A percentile compares a stretch with the other conserved stretches of the same genome.
These are phyloP conservation scores for Coniosporium apollinis DNA, from an alignment of 495 filamentous ascomycete species.

Conservation along the genomic window DNA sequence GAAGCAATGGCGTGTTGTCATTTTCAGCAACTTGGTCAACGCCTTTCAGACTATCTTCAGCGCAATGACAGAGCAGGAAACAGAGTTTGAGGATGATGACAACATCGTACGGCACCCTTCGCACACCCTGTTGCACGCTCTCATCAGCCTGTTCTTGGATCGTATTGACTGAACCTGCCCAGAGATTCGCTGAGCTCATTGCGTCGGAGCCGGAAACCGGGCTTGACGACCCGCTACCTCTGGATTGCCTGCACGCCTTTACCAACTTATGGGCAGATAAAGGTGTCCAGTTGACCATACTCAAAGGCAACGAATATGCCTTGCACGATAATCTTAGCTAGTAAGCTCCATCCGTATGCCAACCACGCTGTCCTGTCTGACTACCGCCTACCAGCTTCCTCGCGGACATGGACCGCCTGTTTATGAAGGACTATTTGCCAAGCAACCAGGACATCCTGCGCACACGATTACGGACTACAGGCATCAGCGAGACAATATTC, in stretches of 20 bases:
- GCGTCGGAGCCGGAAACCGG: constrained; percentile 42
- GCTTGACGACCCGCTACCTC: constrained; percentile 78
- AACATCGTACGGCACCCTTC: constrained; percentile 12
- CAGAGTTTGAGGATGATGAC: constrained; percentile 21
- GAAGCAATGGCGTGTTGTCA: constrained; percentile 79
- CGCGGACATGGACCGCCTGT: constrained; percentile 84
- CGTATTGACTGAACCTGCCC: constrained; percentile 85
- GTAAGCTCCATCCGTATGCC: constrained; percentile 45
- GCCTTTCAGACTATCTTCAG: constrained; percentile 35
- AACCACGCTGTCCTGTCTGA: not conserved
- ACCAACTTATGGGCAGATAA: constrained; percentile 85
- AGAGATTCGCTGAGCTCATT: constrained; percentile 19
- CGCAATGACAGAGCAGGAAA: constrained; percentile 18
- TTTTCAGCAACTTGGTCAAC: constrained; percentile 43
- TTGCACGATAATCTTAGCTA: constrained; percentile 97
- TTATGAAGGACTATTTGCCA: constrained; percentile 82
- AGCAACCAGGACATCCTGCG: constrained; percentile 95
- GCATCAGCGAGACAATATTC: constrained; percentile 98
- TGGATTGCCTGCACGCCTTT: constrained; percentile 87
- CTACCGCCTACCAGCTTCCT: constrained; percentile 59
- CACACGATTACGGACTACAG: constrained; percentile 96
- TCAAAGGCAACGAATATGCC: constrained; percentile 97
- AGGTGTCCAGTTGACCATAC: constrained; percentile 74
- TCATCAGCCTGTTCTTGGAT: no score
- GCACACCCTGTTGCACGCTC: no score